A percentile compares a stretch with the other conserved stretches of the same genome.
Conservation (phyloP, 192 early-diverging fungal genomes). For the Coemansia sp. region DNA sequence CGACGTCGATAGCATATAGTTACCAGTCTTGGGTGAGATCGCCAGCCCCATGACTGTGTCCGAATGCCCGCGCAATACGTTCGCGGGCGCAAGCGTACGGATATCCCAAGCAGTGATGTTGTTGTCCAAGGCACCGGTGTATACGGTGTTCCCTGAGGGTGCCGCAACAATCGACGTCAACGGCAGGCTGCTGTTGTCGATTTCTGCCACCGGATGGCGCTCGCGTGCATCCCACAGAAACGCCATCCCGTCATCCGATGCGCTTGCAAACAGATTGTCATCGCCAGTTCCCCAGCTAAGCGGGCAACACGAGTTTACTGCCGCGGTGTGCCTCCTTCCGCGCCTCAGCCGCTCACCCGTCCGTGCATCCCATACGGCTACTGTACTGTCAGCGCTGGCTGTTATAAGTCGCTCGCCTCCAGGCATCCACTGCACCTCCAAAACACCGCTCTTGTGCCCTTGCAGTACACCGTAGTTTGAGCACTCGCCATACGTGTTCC, state of each 20-base stretch:
- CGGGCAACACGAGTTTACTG: constrained; percentile 81
- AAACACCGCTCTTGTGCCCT: constrained; percentile 81
- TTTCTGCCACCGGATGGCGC: constrained; percentile 62
- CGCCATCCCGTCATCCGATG: constrained; percentile 84
- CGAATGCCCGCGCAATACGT: constrained; percentile 78
- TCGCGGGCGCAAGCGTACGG: constrained; percentile 67
- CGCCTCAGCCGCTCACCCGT: constrained; percentile 83
- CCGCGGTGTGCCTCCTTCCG: constrained; percentile 75
- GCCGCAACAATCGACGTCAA: constrained; percentile 79
- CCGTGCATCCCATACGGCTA: constrained; percentile 80
- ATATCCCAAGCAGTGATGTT: constrained; percentile 89
- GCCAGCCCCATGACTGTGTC: constrained; percentile 89
- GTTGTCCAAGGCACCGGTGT: constrained; percentile 89
- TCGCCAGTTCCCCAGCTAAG: constrained; percentile 63
- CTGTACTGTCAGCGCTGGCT: constrained; percentile 79
- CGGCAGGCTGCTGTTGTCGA: constrained; percentile 61
- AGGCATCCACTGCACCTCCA: constrained; percentile 91
- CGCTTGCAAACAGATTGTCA: constrained; percentile 75
- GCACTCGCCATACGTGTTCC: constrained; percentile 93
- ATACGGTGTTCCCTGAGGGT: constrained; percentile 79
- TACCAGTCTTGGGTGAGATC: constrained; percentile 80
- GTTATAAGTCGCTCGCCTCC: constrained; percentile 80
- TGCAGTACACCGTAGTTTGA: constrained; percentile 85
- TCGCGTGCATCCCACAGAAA: constrained; percentile 74
- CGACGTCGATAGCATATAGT: constrained; percentile 78